These are phyloP conservation scores for Podila epigama DNA, from an alignment of 192 early-diverging fungal genomes.

Conservation along the genomic window DNA sequence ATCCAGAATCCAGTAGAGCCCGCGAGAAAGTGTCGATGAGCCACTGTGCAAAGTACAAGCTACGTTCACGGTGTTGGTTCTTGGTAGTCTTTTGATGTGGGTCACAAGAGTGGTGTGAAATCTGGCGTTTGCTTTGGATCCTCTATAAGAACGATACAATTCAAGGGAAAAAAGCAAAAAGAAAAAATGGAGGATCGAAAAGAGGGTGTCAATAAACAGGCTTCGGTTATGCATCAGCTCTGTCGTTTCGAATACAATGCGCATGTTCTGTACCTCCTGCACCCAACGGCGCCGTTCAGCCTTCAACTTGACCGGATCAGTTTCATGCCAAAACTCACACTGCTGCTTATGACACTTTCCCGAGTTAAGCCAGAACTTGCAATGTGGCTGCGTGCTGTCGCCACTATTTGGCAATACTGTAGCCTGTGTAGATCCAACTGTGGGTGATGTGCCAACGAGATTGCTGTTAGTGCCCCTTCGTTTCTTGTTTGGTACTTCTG, in stretches of 20 bases:
- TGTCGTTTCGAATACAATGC: no score
- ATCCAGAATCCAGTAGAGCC: constrained; percentile 31
- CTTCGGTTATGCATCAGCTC: no score
- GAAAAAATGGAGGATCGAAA: not conserved
- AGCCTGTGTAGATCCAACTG: not conserved
- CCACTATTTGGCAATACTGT: not conserved
- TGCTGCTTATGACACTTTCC: constrained; percentile 39
- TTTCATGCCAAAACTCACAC: constrained; percentile 42
- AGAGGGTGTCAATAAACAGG: no score
- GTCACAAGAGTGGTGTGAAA: constrained; percentile 52
- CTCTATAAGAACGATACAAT: constrained; percentile 35
- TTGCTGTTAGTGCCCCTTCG: not conserved
- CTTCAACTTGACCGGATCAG: constrained; percentile 26
- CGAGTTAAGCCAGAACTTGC: constrained; percentile 48
- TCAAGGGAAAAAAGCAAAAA: not conserved
- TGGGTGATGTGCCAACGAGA: not conserved
- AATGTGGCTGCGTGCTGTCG: constrained; percentile 31
- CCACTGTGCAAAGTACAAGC: constrained; percentile 63
- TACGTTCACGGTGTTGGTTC: constrained; percentile 59
- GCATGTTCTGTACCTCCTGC: constrained; percentile 14
- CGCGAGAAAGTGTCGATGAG: constrained; percentile 52
- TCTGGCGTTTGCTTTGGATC: constrained; percentile 40
- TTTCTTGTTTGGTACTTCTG: constrained; percentile 4
- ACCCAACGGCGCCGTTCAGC: constrained; percentile 35
- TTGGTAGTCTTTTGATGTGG: constrained; percentile 53